Conservation (phyloP, 352 stramenopile genomes). For the Blastocystis sp. region DNA sequence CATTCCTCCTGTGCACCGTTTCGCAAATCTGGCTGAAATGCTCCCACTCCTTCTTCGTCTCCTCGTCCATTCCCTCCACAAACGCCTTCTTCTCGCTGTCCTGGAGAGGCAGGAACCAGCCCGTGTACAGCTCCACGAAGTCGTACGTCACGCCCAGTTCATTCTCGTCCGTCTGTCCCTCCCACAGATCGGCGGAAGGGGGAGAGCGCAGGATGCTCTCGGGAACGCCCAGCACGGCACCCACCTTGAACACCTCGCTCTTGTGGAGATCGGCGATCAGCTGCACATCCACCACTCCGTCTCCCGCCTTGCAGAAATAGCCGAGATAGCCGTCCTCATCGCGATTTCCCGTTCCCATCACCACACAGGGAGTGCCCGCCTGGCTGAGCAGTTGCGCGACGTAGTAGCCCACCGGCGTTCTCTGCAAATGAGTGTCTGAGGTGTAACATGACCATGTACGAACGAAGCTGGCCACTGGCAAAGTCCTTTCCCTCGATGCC, state of each 20-base stretch:
- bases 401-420: slow-evolving; percentile 59
- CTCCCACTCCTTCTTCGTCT: slow-evolving; percentile 29
- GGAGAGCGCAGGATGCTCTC: slow-evolving; percentile 55
- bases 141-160: slow-evolving; percentile 66
- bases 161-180: slow-evolving; percentile 67
- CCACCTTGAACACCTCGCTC: slow-evolving; percentile 69
- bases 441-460: slow-evolving; percentile 67
- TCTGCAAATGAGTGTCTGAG: slow-evolving; percentile 39
- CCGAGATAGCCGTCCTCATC: slow-evolving; percentile 62
- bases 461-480: slow-evolving; percentile 43
- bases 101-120: slow-evolving; percentile 5
- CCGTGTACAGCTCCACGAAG: slow-evolving; percentile 62
- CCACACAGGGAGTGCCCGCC: slow-evolving; percentile 24
- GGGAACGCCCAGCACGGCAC: slow-evolving; percentile 28
- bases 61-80: slow-evolving; percentile 24
- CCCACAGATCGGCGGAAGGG: slow-evolving; percentile 67
- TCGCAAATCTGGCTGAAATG: background rate
- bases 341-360: slow-evolving; percentile 57
- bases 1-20: slow-evolving; percentile 21
- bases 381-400: slow-evolving; percentile 52
- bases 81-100: background rate
- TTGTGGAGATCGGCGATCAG: slow-evolving; percentile 66
- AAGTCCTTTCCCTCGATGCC: slow-evolving; percentile 32
- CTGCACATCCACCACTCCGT: slow-evolving; percentile 29
- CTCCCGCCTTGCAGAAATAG: slow-evolving; percentile 65